Evolutionary conservation across 352 stramenopile species (phyloP), one percentile per base, ranked within the genome.

Genomic region (Globisporangium middletonii): DNA sequence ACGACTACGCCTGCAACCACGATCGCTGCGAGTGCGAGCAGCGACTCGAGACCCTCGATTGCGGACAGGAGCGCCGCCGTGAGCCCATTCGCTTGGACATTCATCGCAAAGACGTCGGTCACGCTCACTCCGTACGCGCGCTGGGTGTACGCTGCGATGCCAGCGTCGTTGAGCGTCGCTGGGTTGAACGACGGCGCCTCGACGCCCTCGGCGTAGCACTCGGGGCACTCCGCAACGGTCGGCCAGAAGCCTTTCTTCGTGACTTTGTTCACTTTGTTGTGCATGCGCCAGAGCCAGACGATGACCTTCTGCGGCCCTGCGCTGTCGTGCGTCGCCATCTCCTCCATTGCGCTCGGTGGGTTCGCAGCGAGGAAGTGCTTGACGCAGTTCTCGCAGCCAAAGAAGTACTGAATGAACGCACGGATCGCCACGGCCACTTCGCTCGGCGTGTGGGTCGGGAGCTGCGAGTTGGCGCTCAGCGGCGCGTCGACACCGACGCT

Each of bases 221-320:
- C 50, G 9, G 69, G 73, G 47, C 81, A 91, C 12, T 62, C 61
- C 35, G 54, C 63, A 55, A 77, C 68, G 2, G 73, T 73, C 28
- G 84, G 84, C 78, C 80, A 94, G 52, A 83, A 73, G 0, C 54
- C 59, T 42, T 91, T 87, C 60, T 82, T 73, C 18, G 78, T 75
- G 37, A 79, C 63, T 35, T 82, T 81, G 65, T 93, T 94, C 26
- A 94, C 83, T 8, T 70, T 79, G 60, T 90, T 92, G 71, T 94
- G 85, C 80, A 90, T 89, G 42, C 67, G 69, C 77, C 83, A 92
- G 44, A 94, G 73, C 83, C 85, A 92, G 46, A 92, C 54, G 7
- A 71, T 53, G 4, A 89, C 61, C 49, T 75, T 77, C 33, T 74
- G 50, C 8, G 71, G 65, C 0, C 75, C 77, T 1, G 76, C 53